Evolutionary conservation across 192 early-diverging fungal species (phyloP), one percentile per base, ranked within the genome.

Genomic region (Backusella tuberculispora): DNA sequence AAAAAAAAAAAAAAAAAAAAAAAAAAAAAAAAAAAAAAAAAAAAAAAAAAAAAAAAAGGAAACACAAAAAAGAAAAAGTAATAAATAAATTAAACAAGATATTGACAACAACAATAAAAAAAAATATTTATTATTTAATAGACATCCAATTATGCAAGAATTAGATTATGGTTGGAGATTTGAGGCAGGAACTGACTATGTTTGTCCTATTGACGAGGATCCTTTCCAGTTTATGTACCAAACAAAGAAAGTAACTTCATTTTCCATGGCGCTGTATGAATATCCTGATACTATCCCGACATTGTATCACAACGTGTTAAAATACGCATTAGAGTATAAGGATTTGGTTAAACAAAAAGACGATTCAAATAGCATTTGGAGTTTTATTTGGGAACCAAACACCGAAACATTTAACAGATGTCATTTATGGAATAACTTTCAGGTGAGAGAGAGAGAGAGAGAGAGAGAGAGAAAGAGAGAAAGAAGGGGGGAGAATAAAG

Each of bases 351-450:
- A 76, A 40, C 63, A 40, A 69, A 43, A 17, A 8, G 24, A 37
- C 24, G 44, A 74, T 21, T 63, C 63, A 26, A 66, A 63, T 13
- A 37, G 24, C 8, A 45, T 78, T 4, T 78, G 76, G 76, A 26
- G 44, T 50, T 78, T 78, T 56, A 73, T 72, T 73, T n/a, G 53
- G n/a, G 66, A 72, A 45, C 15, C 21, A 8, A 48, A 66, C 10
- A 53, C 76, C 6, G 26, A 66, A 10, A 10, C 8, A 24, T 73
- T 73, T 73, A 91, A 91, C 68, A 76, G 80, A 17, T 93, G 92
- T 74, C 90, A 93, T 78, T 91, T 91, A 74, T 93, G 92, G 92
- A 88, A 83, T 75, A 93, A 94, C 79, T 93, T 94, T 26, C 77
- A 83, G 78, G 77, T 63, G n/a, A n/a, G n/a, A n/a, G n/a, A n/a